phyloP scores from a whole-genome alignment of 345 rosid genomes.

The Eutrema japonicum region DNA sequence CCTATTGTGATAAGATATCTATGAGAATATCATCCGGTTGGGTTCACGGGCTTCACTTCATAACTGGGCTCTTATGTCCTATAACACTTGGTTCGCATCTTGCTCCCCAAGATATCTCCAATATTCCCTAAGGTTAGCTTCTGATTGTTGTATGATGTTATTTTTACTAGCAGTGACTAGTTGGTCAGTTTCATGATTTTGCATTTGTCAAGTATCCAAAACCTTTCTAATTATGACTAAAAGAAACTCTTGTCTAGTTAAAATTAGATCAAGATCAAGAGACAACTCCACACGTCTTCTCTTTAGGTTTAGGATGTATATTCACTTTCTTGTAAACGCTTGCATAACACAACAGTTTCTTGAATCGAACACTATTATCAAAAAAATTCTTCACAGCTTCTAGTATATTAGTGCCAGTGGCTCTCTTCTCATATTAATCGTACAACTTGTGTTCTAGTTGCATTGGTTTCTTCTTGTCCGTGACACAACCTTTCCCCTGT shows the following conservation, averaged over 20 bases:
- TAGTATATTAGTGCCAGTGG: background rate
- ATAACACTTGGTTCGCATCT: too few species aligned
- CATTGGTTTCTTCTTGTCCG: too few species aligned
- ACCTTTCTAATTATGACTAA: background rate
- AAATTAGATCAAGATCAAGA: background rate
- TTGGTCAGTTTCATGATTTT: background rate
- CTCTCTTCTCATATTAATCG: background rate
- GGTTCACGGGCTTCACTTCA: too few species aligned
- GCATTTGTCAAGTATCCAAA: background rate
- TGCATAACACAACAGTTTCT: background rate
- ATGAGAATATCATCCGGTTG: too few species aligned
- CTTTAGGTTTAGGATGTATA: background rate
- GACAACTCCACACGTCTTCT: background rate
- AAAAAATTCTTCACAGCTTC: background rate
- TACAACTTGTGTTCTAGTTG: too few species aligned
- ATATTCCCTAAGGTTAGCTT: background rate
- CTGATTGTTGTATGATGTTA: conserved; percentile 12
- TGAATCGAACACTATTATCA: background rate
- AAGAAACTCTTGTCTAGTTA: background rate
- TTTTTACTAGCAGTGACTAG: background rate
- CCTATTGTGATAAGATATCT: too few species aligned
- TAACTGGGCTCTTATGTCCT: too few species aligned
- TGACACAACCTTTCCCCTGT: too few species aligned
- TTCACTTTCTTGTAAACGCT: background rate
- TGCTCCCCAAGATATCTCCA: too few species aligned